phyloP scores from a whole-genome alignment of 2,329 filamentous ascomycete species.

The Cercospora brassicicola region DNA sequence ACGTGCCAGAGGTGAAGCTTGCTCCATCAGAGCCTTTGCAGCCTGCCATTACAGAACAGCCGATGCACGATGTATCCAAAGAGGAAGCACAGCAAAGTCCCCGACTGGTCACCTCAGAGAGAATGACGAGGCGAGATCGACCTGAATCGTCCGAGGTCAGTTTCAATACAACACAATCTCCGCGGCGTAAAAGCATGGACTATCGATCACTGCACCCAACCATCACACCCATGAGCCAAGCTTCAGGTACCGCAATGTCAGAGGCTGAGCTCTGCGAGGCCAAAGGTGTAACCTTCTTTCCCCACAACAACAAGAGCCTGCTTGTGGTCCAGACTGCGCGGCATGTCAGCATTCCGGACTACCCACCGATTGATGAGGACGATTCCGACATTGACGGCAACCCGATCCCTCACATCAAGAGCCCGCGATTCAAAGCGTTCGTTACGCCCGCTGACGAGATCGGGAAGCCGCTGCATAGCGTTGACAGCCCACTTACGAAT shows the following conservation, averaged over 20 bases:
- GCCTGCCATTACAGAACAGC: slow-evolving; percentile 2
- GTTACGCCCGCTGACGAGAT: slow-evolving; percentile 22
- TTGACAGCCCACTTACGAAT: slow-evolving; percentile 61
- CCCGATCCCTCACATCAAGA: slow-evolving; percentile 6
- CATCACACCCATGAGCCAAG: slow-evolving; percentile 31
- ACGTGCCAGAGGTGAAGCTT: slow-evolving; percentile 17
- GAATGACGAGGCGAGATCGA: slow-evolving; percentile 11
- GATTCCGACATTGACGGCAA: slow-evolving; percentile 10
- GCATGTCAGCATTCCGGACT: slow-evolving; percentile 1
- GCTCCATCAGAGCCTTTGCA: background rate
- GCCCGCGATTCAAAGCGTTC: slow-evolving; percentile 21
- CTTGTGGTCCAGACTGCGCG: slow-evolving; percentile 60
- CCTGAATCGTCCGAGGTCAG: slow-evolving; percentile 21
- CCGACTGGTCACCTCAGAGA: slow-evolving; percentile 1
- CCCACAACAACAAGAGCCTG: slow-evolving; percentile 64
- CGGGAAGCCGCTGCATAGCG: slow-evolving; percentile 26
- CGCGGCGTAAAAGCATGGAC: slow-evolving; percentile 30
- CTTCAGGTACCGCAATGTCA: slow-evolving; percentile 33
- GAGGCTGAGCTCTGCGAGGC: slow-evolving; percentile 60
- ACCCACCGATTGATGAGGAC: slow-evolving; percentile 11
- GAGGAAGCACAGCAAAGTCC: slow-evolving; percentile 2
- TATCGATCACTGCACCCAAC: slow-evolving; percentile 27
- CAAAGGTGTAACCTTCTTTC: slow-evolving; percentile 60
- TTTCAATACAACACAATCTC: slow-evolving; percentile 20
- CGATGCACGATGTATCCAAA: slow-evolving; percentile 10